Base-by-base conservation (phyloP, 768 basidiomycete genomes). In the Tubosaeta sp. region DNA sequence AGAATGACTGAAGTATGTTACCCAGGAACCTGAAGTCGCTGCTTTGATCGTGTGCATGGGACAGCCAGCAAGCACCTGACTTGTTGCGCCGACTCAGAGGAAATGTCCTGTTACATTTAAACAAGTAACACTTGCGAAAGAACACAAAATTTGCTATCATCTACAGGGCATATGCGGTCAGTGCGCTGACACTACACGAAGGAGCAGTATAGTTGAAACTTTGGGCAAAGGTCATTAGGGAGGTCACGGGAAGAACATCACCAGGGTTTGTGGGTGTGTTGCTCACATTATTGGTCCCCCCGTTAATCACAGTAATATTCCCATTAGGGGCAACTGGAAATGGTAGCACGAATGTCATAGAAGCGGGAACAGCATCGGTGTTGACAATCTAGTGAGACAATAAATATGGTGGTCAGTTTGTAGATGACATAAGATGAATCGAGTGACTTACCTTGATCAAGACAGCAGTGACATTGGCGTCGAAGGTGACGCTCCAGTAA, bases 401-500 rank as follows among this genome's bases (percentile, higher is more conserved):
- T 31, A 9, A 13, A 4, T 9, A 10, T 32, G 41, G 27, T 12
- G 16, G 5, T 31, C 16, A 12, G 5, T 8, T 9, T 34, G 27
- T 31, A 17, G 27, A n/a, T 7, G 6, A 16, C 22, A 9, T 7
- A 37, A 14, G 13, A 34, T 0, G 9, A 2, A 22, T 11, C 16
- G 17, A 29, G 25, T 39, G 12, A 44, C 50, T 5, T 41, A 76
- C 84, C 76, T 87, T 86, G 68, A 85, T 77, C 52, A 79, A 77
- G 43, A 85, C 58, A 5, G 72, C 61, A 0, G 63, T 59, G 32
- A 53, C 41, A 1, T 46, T 47, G 10, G 11, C 33, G 11, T 60
- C 64, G 3, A 55, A 64, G 6, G 71, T 71, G 53, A 85, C 78
- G 56, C 81, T 84, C 85, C 85, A 86, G 67, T 79, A 79, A 2